Base-by-base conservation (phyloP, 495 filamentous ascomycete genomes). In the Aspergillus bertholletiae region DNA sequence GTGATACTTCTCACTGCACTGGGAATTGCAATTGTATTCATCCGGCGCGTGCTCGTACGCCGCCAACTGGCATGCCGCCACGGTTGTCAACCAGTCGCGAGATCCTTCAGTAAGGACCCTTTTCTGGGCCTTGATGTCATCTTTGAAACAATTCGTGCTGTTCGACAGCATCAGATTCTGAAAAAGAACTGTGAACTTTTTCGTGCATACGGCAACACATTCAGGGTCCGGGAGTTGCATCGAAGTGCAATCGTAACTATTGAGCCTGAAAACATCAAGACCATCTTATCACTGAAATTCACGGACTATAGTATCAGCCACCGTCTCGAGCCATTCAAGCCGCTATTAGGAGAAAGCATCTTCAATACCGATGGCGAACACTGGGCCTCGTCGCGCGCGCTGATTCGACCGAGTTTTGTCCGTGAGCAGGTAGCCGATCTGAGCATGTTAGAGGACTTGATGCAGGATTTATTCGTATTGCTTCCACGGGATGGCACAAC, bases 401-500 rank as follows among this genome's bases (percentile, higher is more conserved):
- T 83, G 23, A 61, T 83, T 17, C 67, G 73, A 0, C 80, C 67
- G 0, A 71, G 73, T 26, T 82, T 84, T 57, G 59, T 62, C 11
- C 70, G 76, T 5, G 53, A 65, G 4, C 62, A 64, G 28, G 51
- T 65, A 15, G 47, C 59, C 11, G 69, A 81, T 44, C 56, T 79
- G 7, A 57, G 64, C n/a, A 71, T 71, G 21, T 74, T 81, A 35
- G 74, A 76, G 34, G 54, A 67, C n/a, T 78, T 78, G 41, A 58
- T 81, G 24, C 55, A 66, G 15, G 68, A 70, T 30, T 62, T 83
- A 20, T 60, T 81, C 11, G 46, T 53, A 0, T 58, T 63, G 39
- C 71, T 83, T 24, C 67, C 69, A 0, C 35, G 39, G 43, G 70
- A 64, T 51, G 62, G 57, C 34, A 66, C 53, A n/a, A 63, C 56